Percentiles rank a stretch among this genome's conserved stretches.
Evolutionary conservation across 768 basidiomycete genomes (phyloP).

Genomic region (Amanita phalloides): DNA sequence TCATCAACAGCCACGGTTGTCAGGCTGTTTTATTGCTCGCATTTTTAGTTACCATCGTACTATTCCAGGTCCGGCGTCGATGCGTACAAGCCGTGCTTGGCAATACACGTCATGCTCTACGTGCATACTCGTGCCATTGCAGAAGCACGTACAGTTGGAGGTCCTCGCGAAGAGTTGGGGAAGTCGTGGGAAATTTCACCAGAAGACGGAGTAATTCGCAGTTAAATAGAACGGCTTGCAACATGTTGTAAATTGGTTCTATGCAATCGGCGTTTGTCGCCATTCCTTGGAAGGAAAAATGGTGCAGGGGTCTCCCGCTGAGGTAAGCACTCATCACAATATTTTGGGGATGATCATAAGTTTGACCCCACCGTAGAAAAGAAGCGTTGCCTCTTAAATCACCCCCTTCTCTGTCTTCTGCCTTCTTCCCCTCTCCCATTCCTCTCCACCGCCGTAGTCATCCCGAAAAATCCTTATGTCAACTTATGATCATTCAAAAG

Average conservation of each 20-base stretch:
- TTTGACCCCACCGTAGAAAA: slow-evolving; percentile 26
- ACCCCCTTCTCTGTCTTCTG: background rate
- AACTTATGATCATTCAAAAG: slow-evolving; percentile 42
- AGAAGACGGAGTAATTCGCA: background rate
- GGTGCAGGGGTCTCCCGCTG: slow-evolving; percentile 9
- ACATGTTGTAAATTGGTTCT: background rate
- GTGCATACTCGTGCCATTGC: too few species aligned
- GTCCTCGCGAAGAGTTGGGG: too few species aligned
- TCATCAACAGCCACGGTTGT: too few species aligned
- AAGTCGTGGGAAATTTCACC: background rate
- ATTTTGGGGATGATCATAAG: slow-evolving; percentile 35
- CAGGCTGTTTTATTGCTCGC: too few species aligned
- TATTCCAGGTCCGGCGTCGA: too few species aligned
- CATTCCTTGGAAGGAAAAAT: background rate
- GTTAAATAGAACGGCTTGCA: background rate
- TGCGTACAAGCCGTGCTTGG: too few species aligned
- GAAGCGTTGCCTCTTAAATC: slow-evolving; percentile 5
- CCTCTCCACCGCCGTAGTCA: slow-evolving; percentile 8
- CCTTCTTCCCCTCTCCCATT: slow-evolving; percentile 15
- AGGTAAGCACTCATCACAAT: slow-evolving; percentile 23
- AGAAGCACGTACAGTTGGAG: too few species aligned
- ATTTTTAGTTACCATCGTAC: too few species aligned
- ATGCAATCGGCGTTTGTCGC: slow-evolving; percentile 17
- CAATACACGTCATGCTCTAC: too few species aligned
- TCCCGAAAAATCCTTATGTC: slow-evolving; percentile 26